Conservation (phyloP, 441 rosid species). For the Populus hybrid region DNA sequence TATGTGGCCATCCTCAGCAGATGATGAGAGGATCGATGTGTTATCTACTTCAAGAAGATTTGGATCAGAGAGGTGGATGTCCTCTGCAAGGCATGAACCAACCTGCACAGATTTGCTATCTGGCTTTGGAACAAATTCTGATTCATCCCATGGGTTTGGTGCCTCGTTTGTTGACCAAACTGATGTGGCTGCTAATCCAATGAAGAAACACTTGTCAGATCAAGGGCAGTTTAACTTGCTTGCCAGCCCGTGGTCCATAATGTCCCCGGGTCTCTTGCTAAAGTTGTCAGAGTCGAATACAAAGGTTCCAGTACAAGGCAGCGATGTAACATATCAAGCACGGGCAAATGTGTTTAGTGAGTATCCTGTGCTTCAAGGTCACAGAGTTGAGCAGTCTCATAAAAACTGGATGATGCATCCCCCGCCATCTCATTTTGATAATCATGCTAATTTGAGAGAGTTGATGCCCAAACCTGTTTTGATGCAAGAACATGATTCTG, state of each 20-base stretch:
- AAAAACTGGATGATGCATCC: constrained; percentile 70
- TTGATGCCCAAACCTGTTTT: constrained; percentile 27
- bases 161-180: constrained; percentile 46
- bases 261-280: constrained; percentile 59
- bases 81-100: constrained; percentile 57
- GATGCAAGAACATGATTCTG: constrained; percentile 41
- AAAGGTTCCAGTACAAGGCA: constrained; percentile 36
- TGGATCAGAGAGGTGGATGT: constrained; percentile 55
- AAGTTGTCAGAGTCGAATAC: constrained; percentile 45
- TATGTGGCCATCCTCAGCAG: constrained; percentile 52
- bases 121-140: constrained; percentile 53
- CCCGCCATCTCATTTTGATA: constrained; percentile 49
- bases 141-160: constrained; percentile 42
- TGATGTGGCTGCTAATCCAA: constrained; percentile 29
- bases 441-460: constrained; percentile 43
- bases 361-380: constrained; percentile 47
- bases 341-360: constrained; percentile 46
- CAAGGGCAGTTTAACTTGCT: constrained; percentile 52
- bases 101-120: constrained; percentile 77
- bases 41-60: constrained; percentile 56
- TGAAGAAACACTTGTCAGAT: constrained; percentile 43
- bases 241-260: constrained; percentile 53
- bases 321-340: constrained; percentile 39
- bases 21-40: constrained; percentile 59
- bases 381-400: constrained; percentile 46